phyloP scores from a whole-genome alignment of 768 basidiomycete species.

The Termitomyces sp. region DNA sequence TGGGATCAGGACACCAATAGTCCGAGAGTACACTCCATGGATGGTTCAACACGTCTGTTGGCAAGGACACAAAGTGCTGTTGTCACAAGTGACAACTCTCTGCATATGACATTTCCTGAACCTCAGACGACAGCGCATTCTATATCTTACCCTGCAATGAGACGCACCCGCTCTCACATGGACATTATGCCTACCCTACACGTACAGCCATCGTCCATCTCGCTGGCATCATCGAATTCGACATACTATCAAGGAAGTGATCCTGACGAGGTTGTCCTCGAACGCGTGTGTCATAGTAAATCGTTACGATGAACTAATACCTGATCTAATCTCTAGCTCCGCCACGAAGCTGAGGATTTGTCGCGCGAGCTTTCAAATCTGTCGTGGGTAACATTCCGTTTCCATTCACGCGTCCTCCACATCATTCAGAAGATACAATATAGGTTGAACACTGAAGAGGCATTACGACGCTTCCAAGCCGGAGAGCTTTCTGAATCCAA shows the following conservation, averaged over 20 bases:
- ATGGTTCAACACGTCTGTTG: slow-evolving; percentile 20
- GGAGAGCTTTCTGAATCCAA: slow-evolving; percentile 62
- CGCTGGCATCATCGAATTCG: slow-evolving; percentile 28
- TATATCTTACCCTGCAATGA: slow-evolving; percentile 26
- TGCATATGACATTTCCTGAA: slow-evolving; percentile 42
- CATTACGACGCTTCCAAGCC: slow-evolving; percentile 59
- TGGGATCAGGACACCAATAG: slow-evolving; percentile 18
- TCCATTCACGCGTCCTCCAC: slow-evolving; percentile 1
- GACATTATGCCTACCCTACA: slow-evolving; percentile 20
- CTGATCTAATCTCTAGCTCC: slow-evolving; percentile 3
- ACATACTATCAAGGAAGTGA: slow-evolving; percentile 31
- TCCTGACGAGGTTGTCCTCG: slow-evolving; percentile 22
- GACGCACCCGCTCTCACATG: slow-evolving; percentile 22
- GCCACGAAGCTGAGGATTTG: slow-evolving; percentile 13
- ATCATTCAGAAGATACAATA: slow-evolving; percentile 14
- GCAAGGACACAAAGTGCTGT: slow-evolving; percentile 35
- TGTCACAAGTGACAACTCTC: slow-evolving; percentile 9
- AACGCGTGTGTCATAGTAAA: slow-evolving; percentile 23
- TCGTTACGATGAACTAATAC: not conserved
- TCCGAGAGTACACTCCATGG: slow-evolving; percentile 27
- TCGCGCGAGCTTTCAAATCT: slow-evolving; percentile 28
- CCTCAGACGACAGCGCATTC: slow-evolving; percentile 41
- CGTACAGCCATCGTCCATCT: slow-evolving; percentile 16
- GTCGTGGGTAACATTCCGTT: slow-evolving; percentile 28
- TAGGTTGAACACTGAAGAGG: slow-evolving; percentile 62